Conservation (phyloP, 306 rosid species). For the Quercus engelmannii region DNA sequence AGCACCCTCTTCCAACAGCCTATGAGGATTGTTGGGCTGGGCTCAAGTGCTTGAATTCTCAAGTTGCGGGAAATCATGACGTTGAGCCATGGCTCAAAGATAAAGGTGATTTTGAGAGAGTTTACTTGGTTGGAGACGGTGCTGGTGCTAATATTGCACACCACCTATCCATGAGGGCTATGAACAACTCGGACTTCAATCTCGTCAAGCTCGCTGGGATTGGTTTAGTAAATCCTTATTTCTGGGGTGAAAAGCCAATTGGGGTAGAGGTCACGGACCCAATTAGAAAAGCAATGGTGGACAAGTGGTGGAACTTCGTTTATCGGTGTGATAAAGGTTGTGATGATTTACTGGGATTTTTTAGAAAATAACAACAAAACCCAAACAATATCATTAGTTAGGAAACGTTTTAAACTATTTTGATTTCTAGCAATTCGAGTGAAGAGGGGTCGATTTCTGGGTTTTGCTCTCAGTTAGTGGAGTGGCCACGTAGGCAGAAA, state of each 20-base stretch:
- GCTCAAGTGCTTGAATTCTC: slow-evolving; percentile 33
- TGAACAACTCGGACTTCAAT: background rate
- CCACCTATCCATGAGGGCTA: slow-evolving; percentile 42
- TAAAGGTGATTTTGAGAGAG: slow-evolving; percentile 36
- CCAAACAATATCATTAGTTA: no score
- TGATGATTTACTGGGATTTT: slow-evolving; percentile 65
- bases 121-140: slow-evolving; percentile 77
- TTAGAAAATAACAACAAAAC: no score
- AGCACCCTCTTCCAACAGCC: slow-evolving; percentile 70
- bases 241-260: slow-evolving; percentile 71
- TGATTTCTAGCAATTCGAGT: no score
- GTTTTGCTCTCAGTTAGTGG: no score
- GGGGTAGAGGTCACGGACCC: slow-evolving; percentile 53
- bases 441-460: no score
- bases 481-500: no score
- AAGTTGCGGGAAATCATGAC: no score
- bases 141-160: slow-evolving; percentile 78
- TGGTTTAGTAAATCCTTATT: slow-evolving; percentile 64
- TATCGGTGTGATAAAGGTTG: slow-evolving; percentile 67
- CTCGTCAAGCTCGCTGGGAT: slow-evolving; percentile 45
- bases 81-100: slow-evolving; percentile 53
- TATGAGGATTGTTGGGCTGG: slow-evolving; percentile 70
- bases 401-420: no score
- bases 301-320: slow-evolving; percentile 75
- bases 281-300: slow-evolving; percentile 57